These are phyloP conservation scores for Termitomyces heimii DNA, from an alignment of 768 basidiomycete species.

Conservation along the genomic window DNA sequence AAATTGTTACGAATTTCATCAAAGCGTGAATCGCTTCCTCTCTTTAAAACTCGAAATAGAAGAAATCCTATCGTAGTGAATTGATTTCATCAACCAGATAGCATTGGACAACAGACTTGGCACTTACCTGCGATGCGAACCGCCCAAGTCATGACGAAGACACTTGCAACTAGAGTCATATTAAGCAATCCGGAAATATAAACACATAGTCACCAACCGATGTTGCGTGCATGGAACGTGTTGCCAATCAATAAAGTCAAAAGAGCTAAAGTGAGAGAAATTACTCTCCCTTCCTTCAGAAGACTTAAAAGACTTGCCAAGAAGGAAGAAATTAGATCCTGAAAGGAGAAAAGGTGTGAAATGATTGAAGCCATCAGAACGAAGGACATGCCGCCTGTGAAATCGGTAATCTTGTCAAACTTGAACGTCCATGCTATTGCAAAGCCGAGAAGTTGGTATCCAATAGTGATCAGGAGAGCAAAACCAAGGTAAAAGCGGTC, in stretches of 20 bases:
- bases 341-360: no score
- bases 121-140: neutral
- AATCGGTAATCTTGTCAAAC: constrained; percentile 73
- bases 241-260: neutral
- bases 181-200: no score
- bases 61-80: neutral
- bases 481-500: constrained; percentile 17
- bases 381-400: constrained; percentile 43
- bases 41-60: neutral
- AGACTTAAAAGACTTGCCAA: neutral
- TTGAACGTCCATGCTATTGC: constrained; percentile 62
- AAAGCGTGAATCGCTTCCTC: neutral
- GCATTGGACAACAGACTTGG: neutral
- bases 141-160: neutral
- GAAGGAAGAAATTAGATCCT: neutral
- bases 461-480: constrained; percentile 47
- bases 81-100: neutral
- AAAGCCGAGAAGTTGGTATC: constrained; percentile 57
- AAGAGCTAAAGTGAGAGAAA: neutral
- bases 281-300: no score
- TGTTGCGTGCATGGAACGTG: neutral
- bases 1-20: neutral
- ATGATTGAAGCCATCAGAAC: constrained; percentile 25
- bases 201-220: neutral
- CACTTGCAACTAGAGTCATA: neutral